These are phyloP conservation scores for Bolboschoenus planiculmis DNA, from an alignment of 176 grass and related monocot species.

Conservation along the genomic window DNA sequence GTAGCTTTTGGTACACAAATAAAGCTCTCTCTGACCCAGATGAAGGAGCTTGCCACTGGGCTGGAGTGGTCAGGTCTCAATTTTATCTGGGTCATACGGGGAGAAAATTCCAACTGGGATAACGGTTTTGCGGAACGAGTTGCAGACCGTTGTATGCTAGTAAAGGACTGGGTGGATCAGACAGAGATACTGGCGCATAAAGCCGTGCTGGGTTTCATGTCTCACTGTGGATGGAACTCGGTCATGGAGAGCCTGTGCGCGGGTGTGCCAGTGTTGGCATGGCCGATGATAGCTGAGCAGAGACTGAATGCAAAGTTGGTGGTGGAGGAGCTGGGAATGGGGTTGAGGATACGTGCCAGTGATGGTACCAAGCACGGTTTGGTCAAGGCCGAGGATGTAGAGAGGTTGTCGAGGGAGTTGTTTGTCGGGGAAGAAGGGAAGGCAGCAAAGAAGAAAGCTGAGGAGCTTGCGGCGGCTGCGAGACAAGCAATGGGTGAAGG, in stretches of 20 bases:
- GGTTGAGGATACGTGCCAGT: conserved; percentile 24
- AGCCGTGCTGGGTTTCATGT: conserved; percentile 26
- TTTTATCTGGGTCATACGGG: conserved; percentile 45
- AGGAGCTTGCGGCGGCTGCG: not conserved
- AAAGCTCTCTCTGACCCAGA: conserved; percentile 22
- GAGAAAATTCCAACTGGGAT: conserved; percentile 7
- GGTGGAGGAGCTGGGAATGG: conserved; percentile 29
- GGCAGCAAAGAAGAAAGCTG: not conserved
- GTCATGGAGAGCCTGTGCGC: conserved; percentile 33
- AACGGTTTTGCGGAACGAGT: conserved; percentile 23
- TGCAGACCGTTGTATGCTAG: conserved; percentile 18
- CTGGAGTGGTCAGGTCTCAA: conserved; percentile 35
- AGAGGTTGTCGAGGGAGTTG: conserved; percentile 19
- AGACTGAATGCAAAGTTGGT: conserved; percentile 38
- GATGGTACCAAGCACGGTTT: conserved; percentile 24
- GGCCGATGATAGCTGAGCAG: conserved; percentile 61
- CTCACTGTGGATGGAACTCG: conserved; percentile 53
- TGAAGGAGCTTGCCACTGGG: conserved; percentile 30
- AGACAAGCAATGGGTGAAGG: conserved; percentile 21
- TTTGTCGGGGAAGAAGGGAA: conserved; percentile 27
- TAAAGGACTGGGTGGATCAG: conserved; percentile 33
- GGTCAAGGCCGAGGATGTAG: conserved; percentile 14
- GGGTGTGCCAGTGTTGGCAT: conserved; percentile 36
- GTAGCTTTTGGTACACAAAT: conserved; percentile 51
- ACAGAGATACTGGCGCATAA: conserved; percentile 16